Evolutionary conservation across 495 filamentous ascomycete species (phyloP).

Genomic region (Trichoderma erinaceum): DNA sequence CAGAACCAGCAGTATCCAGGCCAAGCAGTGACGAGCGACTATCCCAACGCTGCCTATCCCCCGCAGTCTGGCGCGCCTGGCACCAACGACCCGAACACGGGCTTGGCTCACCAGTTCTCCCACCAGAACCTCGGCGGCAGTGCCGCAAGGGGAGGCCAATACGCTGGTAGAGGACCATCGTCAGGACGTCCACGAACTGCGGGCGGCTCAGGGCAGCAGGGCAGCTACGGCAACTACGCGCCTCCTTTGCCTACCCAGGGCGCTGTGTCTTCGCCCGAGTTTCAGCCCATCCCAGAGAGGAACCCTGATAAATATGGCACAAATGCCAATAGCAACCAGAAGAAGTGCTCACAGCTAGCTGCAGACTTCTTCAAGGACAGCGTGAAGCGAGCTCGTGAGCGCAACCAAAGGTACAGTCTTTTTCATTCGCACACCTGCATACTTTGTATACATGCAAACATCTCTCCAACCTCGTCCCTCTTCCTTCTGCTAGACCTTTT

Average conservation of each 20-base stretch:
- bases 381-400: slow-evolving; percentile 82
- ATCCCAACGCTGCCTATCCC: slow-evolving; percentile 47
- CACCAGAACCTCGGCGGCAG: slow-evolving; percentile 82
- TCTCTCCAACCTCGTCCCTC: no score
- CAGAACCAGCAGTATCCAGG: slow-evolving; percentile 25
- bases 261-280: slow-evolving; percentile 32
- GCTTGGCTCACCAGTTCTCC: slow-evolving; percentile 90
- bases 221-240: slow-evolving; percentile 57
- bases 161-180: slow-evolving; percentile 59
- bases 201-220: slow-evolving; percentile 53
- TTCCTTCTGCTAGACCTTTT: no score
- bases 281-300: slow-evolving; percentile 58
- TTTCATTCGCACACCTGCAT: not conserved
- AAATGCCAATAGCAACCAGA: slow-evolving; percentile 58
- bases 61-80: slow-evolving; percentile 48
- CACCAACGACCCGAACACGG: slow-evolving; percentile 69
- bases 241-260: slow-evolving; percentile 49
- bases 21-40: slow-evolving; percentile 25
- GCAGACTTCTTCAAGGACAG: slow-evolving; percentile 94
- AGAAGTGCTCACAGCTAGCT: slow-evolving; percentile 70
- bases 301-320: slow-evolving; percentile 68
- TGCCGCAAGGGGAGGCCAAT: slow-evolving; percentile 58
- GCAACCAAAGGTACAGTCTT: slow-evolving; percentile 71
- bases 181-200: slow-evolving; percentile 72
- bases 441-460: not conserved